Evolutionary conservation across 2,329 filamentous ascomycete genomes (phyloP).

Genomic region (Paraphaeosphaeria minitans): DNA sequence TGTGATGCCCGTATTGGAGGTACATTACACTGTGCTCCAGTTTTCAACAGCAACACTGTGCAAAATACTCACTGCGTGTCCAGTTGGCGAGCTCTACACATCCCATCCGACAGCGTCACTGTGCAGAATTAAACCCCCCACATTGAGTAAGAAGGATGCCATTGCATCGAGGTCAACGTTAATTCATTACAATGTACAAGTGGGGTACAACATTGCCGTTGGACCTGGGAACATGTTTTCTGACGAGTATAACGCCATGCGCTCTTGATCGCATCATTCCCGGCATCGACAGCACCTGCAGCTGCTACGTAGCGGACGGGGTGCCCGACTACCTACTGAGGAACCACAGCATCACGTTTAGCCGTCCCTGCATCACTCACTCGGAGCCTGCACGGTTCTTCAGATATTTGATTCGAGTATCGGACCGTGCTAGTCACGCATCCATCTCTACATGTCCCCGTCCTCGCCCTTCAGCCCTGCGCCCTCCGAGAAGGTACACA

Average conservation of each 20-base stretch:
- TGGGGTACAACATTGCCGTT: not conserved
- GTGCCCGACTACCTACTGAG: not conserved
- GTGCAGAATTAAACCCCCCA: too few relatives aligned
- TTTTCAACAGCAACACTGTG: too few relatives aligned
- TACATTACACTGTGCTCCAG: too few relatives aligned
- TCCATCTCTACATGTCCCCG: not conserved
- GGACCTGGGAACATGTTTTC: not conserved
- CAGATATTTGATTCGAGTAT: not conserved
- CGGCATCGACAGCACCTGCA: not conserved
- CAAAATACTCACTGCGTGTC: too few relatives aligned
- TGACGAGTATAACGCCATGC: slow-evolving; percentile 6
- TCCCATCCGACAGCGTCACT: too few relatives aligned
- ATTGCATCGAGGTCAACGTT: not conserved
- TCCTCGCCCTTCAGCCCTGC: not conserved
- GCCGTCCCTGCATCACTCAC: not conserved
- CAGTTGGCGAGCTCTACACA: too few relatives aligned
- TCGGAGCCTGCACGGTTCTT: not conserved
- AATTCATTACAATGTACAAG: not conserved
- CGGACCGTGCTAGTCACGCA: not conserved
- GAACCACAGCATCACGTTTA: not conserved
- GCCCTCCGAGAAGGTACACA: not conserved
- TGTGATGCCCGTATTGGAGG: too few relatives aligned
- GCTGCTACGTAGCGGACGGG: not conserved
- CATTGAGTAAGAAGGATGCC: slow-evolving; percentile 19
- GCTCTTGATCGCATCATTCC: slow-evolving; percentile 5